These are phyloP conservation scores for Iris macrosiphon DNA, from an alignment of 106 monocot genomes.

Conservation along the genomic window DNA sequence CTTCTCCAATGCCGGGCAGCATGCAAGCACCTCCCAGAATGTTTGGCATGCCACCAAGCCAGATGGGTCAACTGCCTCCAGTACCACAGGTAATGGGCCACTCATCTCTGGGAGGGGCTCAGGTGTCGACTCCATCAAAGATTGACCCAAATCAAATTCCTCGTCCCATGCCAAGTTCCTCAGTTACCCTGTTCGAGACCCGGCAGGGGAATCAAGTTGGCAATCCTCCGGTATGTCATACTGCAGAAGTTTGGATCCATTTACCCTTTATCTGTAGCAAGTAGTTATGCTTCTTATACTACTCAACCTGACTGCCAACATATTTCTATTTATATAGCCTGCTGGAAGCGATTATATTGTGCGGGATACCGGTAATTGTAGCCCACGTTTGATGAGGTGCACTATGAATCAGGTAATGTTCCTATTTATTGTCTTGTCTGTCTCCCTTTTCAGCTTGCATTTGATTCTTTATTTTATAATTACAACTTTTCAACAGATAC, in stretches of 20 bases:
- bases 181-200: constrained; percentile 59
- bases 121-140: constrained; percentile 58
- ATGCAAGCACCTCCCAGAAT: constrained; percentile 67
- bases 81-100: constrained; percentile 55
- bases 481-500: constrained; percentile 45
- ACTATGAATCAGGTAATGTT: constrained; percentile 81
- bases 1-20: constrained; percentile 21
- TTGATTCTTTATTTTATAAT: background rate
- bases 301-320: constrained; percentile 2
- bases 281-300: background rate
- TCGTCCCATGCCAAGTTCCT: constrained; percentile 60
- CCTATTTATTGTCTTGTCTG: background rate
- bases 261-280: constrained; percentile 5
- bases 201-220: constrained; percentile 77
- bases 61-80: constrained; percentile 28
- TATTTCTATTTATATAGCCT: constrained; percentile 42
- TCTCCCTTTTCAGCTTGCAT: background rate
- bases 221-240: constrained; percentile 60
- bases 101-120: constrained; percentile 39
- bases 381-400: constrained; percentile 92
- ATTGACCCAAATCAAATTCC: constrained; percentile 96
- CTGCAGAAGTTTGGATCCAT: background rate
- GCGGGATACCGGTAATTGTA: constrained; percentile 90
- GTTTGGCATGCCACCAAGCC: constrained; percentile 50
- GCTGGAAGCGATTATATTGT: constrained; percentile 82